Base-by-base conservation (phyloP, 306 rosid genomes). In the Hippophae tibetana region DNA sequence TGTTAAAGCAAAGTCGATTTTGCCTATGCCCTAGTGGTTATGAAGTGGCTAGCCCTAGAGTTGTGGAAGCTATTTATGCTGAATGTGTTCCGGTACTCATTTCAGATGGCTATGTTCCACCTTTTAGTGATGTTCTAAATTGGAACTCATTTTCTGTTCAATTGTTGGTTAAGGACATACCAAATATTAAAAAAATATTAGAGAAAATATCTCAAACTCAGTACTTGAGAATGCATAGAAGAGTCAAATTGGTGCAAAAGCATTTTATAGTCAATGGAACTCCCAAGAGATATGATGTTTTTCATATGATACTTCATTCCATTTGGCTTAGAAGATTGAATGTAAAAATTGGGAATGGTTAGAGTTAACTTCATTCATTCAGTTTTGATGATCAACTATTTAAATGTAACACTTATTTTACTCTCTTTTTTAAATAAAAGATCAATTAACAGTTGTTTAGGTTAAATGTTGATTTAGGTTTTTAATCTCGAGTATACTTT, bases 21-120 rank as follows among this genome's bases (percentile, higher is more conserved):
- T 74, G 77, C 65, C 43, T 78, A 27, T 78, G 80, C 58, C 84
- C 80, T 1, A 74, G 84, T 8, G 79, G 83, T 3, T 74, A 74
- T 6, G 77, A 78, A 61, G 83, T 78, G 14, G 83, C 79, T 0
- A 78, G 74, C 56, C 77, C 83, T 0, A 74, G 83, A 57, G 65
- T 70, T 27, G 79, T 78, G 72, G 83, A 78, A 40, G 83, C 83
- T 62, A 78, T 78, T 41, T 74, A 78, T 6, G 77, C 79, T 11
- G 79, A 74, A 38, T 74, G 79, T 41, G 72, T 78, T 41, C 83
- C 72, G 7, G 76, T 78, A 51, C 23, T 78, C 67, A 78, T 78
- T 44, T 78, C 83, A 0, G 77, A 74, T 3, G 48, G 68, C 43
- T 78, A 70, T 13, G 68, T 70, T 23, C 79, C 83, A 7, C 83